Evolutionary conservation across 495 filamentous ascomycete species (phyloP).

Genomic region (Xylaria venustula): DNA sequence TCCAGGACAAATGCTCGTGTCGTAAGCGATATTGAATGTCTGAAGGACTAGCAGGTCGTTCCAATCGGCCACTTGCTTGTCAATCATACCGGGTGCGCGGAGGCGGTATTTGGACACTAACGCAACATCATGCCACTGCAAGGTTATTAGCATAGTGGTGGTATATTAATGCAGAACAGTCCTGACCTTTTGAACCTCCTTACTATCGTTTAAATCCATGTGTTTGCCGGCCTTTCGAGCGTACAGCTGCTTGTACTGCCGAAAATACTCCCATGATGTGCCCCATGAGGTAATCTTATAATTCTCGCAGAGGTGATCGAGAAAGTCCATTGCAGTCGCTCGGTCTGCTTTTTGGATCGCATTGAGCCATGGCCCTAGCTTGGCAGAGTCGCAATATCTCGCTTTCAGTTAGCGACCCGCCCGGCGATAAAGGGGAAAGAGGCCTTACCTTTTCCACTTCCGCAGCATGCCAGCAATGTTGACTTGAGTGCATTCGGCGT

Average conservation of each 20-base stretch:
- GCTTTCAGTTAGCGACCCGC: too few species aligned
- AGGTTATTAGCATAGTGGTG: constrained; percentile 17
- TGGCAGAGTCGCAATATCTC: background rate
- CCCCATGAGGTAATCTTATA: constrained; percentile 19
- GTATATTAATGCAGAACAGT: background rate
- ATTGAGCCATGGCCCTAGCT: background rate
- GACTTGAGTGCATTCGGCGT: background rate
- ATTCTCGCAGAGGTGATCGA: constrained; percentile 23
- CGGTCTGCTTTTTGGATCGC: background rate
- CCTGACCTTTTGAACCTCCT: constrained; percentile 30
- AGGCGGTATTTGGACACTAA: constrained; percentile 14
- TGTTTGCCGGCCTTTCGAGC: constrained; percentile 17
- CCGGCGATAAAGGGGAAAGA: too few species aligned
- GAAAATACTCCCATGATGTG: constrained; percentile 21
- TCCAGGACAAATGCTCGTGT: constrained; percentile 24
- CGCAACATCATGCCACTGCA: too few species aligned
- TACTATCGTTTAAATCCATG: constrained; percentile 25
- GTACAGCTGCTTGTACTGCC: constrained; percentile 28
- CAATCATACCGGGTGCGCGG: constrained; percentile 16
- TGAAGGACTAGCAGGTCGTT: constrained; percentile 25
- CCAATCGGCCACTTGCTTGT: constrained; percentile 23
- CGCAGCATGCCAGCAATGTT: background rate
- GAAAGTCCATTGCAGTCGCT: constrained; percentile 18
- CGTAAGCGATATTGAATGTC: constrained; percentile 26
- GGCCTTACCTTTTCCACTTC: background rate